Percentiles rank a stretch among this genome's conserved stretches.
Conservation (phyloP, 225 moss, liverwort and hornwort genomes). For the Polytrichum formosum region DNA sequence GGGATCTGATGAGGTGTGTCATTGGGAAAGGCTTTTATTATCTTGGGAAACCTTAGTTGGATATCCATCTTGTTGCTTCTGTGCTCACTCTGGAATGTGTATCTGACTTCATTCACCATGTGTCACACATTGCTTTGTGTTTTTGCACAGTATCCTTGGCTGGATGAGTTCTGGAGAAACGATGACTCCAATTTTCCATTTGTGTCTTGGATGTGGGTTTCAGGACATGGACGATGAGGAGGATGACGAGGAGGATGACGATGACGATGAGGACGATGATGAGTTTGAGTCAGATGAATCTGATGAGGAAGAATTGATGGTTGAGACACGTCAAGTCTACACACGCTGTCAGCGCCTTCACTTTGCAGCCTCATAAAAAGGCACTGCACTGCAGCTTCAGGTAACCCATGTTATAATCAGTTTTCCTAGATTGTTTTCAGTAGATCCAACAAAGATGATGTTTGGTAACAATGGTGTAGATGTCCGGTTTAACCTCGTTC, state of each 20-base stretch:
- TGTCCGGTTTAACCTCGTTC: too few species aligned
- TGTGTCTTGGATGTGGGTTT: too few species aligned
- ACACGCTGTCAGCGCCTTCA: conserved; percentile 64
- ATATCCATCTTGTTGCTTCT: too few species aligned
- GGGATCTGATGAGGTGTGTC: conserved; percentile 48
- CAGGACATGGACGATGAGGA: conserved; percentile 21
- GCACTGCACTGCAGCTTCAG: conserved; percentile 59
- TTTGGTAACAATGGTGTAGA: too few species aligned
- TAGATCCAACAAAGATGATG: too few species aligned
- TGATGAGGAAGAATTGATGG: conserved; percentile 19
- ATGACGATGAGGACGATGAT: conserved; percentile 9
- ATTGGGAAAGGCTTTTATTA: neutral
- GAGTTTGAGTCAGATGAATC: conserved; percentile 9
- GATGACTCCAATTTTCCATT: neutral
- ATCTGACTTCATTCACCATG: too few species aligned
- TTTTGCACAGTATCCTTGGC: neutral
- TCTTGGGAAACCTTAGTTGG: too few species aligned
- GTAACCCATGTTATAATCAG: conserved; percentile 12
- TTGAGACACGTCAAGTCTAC: conserved; percentile 58
- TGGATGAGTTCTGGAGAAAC: neutral
- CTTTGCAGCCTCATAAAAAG: conserved; percentile 61
- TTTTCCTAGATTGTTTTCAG: too few species aligned
- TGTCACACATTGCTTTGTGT: conserved; percentile 5
- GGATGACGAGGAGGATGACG: conserved; percentile 2
- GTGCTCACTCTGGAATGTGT: too few species aligned